Percentiles rank a stretch among this genome's conserved stretches.
phyloP scores from a whole-genome alignment of 306 rosid genomes.

The Oxytropis ochrocephala region DNA sequence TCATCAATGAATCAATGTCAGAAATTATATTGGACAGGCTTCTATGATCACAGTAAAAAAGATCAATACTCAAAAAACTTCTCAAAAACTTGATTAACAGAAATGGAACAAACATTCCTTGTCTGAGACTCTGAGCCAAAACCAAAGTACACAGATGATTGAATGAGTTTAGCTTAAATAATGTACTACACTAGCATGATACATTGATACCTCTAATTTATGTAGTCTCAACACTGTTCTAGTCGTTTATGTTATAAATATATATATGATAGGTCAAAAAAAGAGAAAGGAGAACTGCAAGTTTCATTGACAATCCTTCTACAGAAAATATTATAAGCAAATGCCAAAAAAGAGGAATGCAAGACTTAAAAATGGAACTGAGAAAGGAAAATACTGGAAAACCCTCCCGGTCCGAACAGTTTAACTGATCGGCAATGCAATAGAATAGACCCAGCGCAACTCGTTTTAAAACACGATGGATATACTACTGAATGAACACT shows the following conservation, averaged over 20 bases:
- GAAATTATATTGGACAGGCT: background rate
- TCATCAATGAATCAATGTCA: constrained; percentile 7
- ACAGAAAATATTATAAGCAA: background rate
- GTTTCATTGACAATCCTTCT: background rate
- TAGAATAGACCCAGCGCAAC: too few relatives aligned
- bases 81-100: background rate
- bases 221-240: background rate
- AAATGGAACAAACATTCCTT: background rate
- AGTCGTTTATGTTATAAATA: background rate
- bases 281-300: background rate
- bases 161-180: background rate
- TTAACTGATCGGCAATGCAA: too few relatives aligned
- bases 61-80: background rate
- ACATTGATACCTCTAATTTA: background rate
- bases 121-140: background rate
- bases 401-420: too few relatives aligned
- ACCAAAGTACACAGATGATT: constrained; percentile 1
- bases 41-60: background rate
- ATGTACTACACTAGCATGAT: background rate
- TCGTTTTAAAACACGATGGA: background rate
- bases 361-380: too few relatives aligned
- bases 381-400: too few relatives aligned
- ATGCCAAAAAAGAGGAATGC: too few relatives aligned
- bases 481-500: background rate
- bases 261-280: background rate